Conservation (phyloP, 306 rosid genomes). For the Vigna trinervia region DNA sequence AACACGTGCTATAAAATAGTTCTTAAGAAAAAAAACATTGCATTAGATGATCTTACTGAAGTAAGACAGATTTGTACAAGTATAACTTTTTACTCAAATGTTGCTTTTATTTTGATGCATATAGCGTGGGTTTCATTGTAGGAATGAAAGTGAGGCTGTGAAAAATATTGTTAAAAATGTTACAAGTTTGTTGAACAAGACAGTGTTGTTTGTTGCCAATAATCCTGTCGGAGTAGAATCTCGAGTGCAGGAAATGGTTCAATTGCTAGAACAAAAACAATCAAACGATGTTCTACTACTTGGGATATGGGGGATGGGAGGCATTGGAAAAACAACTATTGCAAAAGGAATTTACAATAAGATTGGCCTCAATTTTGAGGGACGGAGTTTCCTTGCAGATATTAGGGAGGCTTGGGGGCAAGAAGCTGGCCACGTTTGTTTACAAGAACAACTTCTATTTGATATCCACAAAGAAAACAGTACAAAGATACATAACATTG, state of each 20-base stretch:
- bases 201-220: neutral
- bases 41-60: neutral
- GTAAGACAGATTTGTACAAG: neutral
- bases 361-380: conserved; percentile 9
- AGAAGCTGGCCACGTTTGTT: neutral
- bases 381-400: conserved; percentile 11
- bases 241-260: conserved; percentile 6
- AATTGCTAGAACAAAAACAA: neutral
- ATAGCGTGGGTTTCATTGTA: neutral
- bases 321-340: conserved; percentile 43
- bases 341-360: conserved; percentile 34
- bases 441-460: conserved; percentile 17
- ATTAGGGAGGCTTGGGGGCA: conserved; percentile 27
- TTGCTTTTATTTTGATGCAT: neutral
- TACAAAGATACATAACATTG: conserved; percentile 1
- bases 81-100: neutral
- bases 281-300: neutral
- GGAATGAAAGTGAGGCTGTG: neutral
- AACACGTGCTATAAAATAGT: neutral
- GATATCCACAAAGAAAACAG: neutral
- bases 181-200: neutral
- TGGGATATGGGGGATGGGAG: conserved; percentile 44
- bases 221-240: conserved; percentile 36
- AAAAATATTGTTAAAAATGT: neutral
- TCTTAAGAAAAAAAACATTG: neutral